phyloP scores from a whole-genome alignment of 805 yeast genomes.

The Metschnikowia aberdeeniae region DNA sequence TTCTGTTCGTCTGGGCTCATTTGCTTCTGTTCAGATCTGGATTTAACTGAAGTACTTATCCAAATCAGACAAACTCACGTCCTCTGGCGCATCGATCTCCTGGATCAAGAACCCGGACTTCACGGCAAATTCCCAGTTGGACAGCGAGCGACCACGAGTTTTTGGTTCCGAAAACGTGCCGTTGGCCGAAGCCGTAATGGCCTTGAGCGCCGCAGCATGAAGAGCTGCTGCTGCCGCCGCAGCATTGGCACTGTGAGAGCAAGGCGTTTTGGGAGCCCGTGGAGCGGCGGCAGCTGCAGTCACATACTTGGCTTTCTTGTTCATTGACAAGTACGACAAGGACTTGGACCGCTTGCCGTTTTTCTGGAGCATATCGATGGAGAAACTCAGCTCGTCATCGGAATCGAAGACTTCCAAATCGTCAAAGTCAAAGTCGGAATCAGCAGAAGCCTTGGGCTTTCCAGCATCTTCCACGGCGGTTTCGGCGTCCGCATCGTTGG shows the following conservation, averaged over 20 bases:
- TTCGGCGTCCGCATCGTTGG: background rate
- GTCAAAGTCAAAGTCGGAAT: conserved; percentile 45
- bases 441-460: conserved; percentile 13
- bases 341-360: conserved; percentile 61
- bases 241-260: conserved; percentile 55
- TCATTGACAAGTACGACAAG: conserved; percentile 49
- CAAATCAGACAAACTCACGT: conserved; percentile 64
- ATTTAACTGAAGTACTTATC: conserved; percentile 35
- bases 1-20: no score
- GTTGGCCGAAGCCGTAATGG: conserved; percentile 33
- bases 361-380: conserved; percentile 40
- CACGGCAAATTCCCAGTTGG: conserved; percentile 69
- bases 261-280: conserved; percentile 60
- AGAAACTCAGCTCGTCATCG: conserved; percentile 34
- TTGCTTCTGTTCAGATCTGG: background rate
- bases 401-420: conserved; percentile 49
- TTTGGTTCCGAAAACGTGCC: conserved; percentile 20
- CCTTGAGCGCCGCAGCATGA: conserved; percentile 61
- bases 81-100: conserved; percentile 78
- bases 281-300: conserved; percentile 80
- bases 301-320: conserved; percentile 52
- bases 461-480: conserved; percentile 4
- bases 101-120: conserved; percentile 74
- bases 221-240: conserved; percentile 75
- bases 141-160: conserved; percentile 25